phyloP scores from a whole-genome alignment of 2,329 filamentous ascomycete species.

The Raffaelea arxii region DNA sequence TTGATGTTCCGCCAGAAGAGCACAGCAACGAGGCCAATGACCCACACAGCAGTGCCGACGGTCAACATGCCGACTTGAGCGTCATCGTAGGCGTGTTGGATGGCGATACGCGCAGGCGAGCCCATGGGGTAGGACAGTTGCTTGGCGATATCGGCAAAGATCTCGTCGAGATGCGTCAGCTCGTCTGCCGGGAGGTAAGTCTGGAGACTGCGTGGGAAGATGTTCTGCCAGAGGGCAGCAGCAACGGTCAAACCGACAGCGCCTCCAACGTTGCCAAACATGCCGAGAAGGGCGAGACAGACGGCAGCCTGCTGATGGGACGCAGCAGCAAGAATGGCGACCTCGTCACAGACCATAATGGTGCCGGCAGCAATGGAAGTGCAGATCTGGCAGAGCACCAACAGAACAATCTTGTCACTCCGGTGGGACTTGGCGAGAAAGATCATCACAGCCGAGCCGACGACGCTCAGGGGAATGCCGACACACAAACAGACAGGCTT shows the following conservation, averaged over 20 bases:
- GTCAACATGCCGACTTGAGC: constrained; percentile 37
- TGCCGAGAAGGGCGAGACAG: constrained; percentile 5
- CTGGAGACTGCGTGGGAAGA: constrained; percentile 40
- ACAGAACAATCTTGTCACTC: constrained; percentile 37
- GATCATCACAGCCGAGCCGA: constrained; percentile 44
- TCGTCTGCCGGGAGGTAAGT: constrained; percentile 35
- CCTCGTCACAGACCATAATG: constrained; percentile 47
- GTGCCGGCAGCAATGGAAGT: constrained; percentile 42
- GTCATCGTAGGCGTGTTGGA: constrained; percentile 47
- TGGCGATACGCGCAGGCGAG: constrained; percentile 36
- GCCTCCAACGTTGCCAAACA: constrained; percentile 48
- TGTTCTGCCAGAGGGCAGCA: constrained; percentile 50
- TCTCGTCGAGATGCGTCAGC: constrained; percentile 25
- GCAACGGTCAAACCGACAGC: constrained; percentile 50
- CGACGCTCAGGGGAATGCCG: constrained; percentile 41
- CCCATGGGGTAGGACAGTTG: constrained; percentile 44
- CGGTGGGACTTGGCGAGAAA: constrained; percentile 40
- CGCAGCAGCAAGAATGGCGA: constrained; percentile 49
- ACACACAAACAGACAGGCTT: constrained; percentile 30
- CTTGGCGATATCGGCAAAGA: constrained; percentile 41
- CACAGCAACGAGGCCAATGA: constrained; percentile 1
- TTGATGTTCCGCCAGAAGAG: constrained; percentile 8
- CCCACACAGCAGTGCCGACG: constrained; percentile 27
- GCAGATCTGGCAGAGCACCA: constrained; percentile 49
- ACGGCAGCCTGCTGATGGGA: constrained; percentile 29